These are phyloP conservation scores for Cladosporium oxysporum DNA, from an alignment of 2,329 filamentous ascomycete species.

Conservation along the genomic window DNA sequence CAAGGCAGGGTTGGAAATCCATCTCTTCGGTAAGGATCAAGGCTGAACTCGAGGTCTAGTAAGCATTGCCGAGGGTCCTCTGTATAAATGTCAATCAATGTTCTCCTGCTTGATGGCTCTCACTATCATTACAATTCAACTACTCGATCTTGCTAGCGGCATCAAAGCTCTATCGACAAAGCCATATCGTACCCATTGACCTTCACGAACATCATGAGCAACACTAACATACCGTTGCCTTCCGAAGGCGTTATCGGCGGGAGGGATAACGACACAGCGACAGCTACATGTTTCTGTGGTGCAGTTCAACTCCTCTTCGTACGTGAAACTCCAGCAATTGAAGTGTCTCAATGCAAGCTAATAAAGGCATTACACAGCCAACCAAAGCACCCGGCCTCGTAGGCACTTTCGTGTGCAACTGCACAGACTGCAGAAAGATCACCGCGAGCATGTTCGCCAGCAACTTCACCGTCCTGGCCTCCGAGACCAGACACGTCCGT, in stretches of 20 bases:
- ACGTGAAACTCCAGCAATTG: conserved; percentile 26
- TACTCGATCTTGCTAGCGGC: neutral
- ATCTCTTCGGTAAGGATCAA: neutral
- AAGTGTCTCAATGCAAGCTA: neutral
- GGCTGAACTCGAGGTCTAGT: neutral
- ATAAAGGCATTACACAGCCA: conserved; percentile 38
- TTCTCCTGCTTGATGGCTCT: neutral
- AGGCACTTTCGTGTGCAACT: conserved; percentile 61
- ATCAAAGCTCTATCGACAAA: neutral
- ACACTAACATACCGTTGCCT: conserved; percentile 7
- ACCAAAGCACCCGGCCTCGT: conserved; percentile 49
- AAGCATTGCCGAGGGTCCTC: neutral
- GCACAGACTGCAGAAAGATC: conserved; percentile 61
- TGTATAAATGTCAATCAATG: neutral
- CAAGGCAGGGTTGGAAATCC: conserved; percentile 10
- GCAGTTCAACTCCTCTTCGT: conserved; percentile 58
- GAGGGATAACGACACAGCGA: conserved; percentile 40
- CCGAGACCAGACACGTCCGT: conserved; percentile 46
- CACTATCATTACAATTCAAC: neutral
- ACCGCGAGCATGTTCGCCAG: conserved; percentile 64
- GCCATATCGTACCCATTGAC: neutral
- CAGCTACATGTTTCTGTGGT: conserved; percentile 62
- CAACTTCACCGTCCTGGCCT: conserved; percentile 56
- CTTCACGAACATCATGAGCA: conserved; percentile 1
- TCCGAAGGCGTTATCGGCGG: conserved; percentile 13